These are phyloP conservation scores for Thyridium curvatum DNA, from an alignment of 2,329 filamentous ascomycete genomes.

Conservation along the genomic window DNA sequence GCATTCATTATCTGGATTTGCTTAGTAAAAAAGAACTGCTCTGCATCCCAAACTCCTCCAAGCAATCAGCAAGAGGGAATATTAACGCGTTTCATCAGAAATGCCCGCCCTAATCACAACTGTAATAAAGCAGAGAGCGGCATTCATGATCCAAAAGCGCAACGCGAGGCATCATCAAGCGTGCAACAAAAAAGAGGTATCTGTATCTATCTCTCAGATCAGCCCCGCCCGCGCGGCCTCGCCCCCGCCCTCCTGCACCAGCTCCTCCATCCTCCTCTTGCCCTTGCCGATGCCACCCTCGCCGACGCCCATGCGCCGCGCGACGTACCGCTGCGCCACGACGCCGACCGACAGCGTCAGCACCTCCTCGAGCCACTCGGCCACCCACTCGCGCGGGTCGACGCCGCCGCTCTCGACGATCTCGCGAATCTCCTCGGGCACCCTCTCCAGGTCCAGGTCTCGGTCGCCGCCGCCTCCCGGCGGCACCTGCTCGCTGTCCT, in stretches of 20 bases:
- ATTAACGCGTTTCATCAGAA: too few relatives aligned
- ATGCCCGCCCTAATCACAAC: too few relatives aligned
- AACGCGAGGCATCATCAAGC: too few relatives aligned
- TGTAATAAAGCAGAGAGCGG: too few relatives aligned
- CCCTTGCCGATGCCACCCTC: slow-evolving; percentile 62
- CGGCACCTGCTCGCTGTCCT: slow-evolving; percentile 23
- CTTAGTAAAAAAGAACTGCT: too few relatives aligned
- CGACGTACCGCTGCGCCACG: slow-evolving; percentile 92
- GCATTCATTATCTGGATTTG: too few relatives aligned
- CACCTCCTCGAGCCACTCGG: slow-evolving; percentile 92
- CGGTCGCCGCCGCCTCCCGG: slow-evolving; percentile 5
- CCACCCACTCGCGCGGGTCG: slow-evolving; percentile 93
- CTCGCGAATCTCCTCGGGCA: slow-evolving; percentile 80
- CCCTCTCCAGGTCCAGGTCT: slow-evolving; percentile 15
- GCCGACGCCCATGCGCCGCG: slow-evolving; percentile 90
- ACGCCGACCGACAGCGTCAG: slow-evolving; percentile 73
- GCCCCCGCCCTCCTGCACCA: slow-evolving; percentile 50
- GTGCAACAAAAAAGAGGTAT: background rate
- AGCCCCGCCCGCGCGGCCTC: slow-evolving; percentile 55
- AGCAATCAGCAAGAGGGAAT: too few relatives aligned
- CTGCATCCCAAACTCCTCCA: too few relatives aligned
- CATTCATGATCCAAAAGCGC: too few relatives aligned
- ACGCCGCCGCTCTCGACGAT: slow-evolving; percentile 72
- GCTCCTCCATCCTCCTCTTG: slow-evolving; percentile 52
- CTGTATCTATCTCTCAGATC: too few relatives aligned